phyloP scores from a whole-genome alignment of 169 alveolate species.

The Plasmodium berghei region DNA sequence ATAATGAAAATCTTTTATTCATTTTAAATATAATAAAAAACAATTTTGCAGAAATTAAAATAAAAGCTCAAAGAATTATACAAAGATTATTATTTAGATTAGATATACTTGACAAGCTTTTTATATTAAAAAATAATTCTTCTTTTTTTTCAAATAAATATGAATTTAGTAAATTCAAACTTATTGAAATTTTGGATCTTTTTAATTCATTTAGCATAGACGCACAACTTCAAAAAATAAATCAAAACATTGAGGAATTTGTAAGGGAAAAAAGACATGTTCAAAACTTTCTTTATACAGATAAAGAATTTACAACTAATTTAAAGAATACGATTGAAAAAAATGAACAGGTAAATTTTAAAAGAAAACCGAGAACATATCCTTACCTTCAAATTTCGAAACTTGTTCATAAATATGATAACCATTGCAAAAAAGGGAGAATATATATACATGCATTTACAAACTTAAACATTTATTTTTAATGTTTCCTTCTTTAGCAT shows the following conservation, averaged over 20 bases:
- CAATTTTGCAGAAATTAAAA: conserved; percentile 74
- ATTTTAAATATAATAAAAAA: conserved; percentile 75
- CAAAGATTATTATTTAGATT: conserved; percentile 73
- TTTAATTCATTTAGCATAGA: conserved; percentile 74
- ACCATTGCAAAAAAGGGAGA: not conserved
- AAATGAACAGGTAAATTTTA: conserved; percentile 58
- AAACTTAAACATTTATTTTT: not conserved
- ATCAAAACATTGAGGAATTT: conserved; percentile 53
- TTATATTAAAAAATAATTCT: conserved; percentile 70
- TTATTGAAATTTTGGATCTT: conserved; percentile 62
- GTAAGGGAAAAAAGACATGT: conserved; percentile 48
- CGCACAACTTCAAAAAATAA: conserved; percentile 69
- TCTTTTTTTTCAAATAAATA: conserved; percentile 71
- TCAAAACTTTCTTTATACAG: conserved; percentile 40
- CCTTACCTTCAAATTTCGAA: too few relatives aligned
- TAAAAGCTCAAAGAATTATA: conserved; percentile 65
- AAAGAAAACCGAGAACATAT: not conserved
- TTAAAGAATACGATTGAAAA: conserved; percentile 39
- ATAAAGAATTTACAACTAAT: conserved; percentile 46
- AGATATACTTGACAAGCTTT: conserved; percentile 66
- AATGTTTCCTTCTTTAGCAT: conserved; percentile 15
- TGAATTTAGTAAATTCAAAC: conserved; percentile 65
- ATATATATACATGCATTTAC: not conserved
- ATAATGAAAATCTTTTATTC: conserved; percentile 75
- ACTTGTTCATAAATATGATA: too few relatives aligned